Evolutionary conservation across 108 stramenopile genomes (phyloP).

Genomic region (Fragilaria radians): DNA sequence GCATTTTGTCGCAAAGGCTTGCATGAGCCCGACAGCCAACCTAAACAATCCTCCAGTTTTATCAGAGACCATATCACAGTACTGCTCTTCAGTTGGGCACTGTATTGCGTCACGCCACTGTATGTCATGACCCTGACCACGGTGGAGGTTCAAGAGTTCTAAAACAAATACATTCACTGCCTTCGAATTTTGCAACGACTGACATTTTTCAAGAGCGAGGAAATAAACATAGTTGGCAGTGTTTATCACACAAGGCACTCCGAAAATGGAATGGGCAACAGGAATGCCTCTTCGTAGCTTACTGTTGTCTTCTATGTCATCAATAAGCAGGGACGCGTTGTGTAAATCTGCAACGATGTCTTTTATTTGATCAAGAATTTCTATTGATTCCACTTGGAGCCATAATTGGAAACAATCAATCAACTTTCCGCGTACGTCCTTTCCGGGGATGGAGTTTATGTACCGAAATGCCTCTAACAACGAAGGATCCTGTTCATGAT

Average conservation of each 20-base stretch:
- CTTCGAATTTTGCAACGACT: slow-evolving; percentile 46
- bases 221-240: slow-evolving; percentile 97
- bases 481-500: slow-evolving; percentile 29
- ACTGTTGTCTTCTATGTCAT: slow-evolving; percentile 96
- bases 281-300: slow-evolving; percentile 87
- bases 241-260: slow-evolving; percentile 88
- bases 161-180: slow-evolving; percentile 80
- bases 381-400: slow-evolving; percentile 43
- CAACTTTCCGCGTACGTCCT: slow-evolving; percentile 69
- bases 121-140: slow-evolving; percentile 91
- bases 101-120: slow-evolving; percentile 65
- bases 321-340: slow-evolving; percentile 90
- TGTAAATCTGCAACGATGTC: slow-evolving; percentile 88
- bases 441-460: slow-evolving; percentile 74
- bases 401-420: slow-evolving; percentile 85
- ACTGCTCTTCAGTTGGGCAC: slow-evolving; percentile 82
- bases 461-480: slow-evolving; percentile 71
- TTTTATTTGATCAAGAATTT: slow-evolving; percentile 36
- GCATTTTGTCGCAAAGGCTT: slow-evolving; percentile 71
- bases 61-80: slow-evolving; percentile 80
- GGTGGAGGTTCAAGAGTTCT: slow-evolving; percentile 89
- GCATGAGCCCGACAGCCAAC: slow-evolving; percentile 90
- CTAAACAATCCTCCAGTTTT: slow-evolving; percentile 67
- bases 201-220: slow-evolving; percentile 79
- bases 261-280: slow-evolving; percentile 92